These are phyloP conservation scores for Ustilago trichophora DNA, from an alignment of 1,284 basidiomycete species.

Conservation along the genomic window DNA sequence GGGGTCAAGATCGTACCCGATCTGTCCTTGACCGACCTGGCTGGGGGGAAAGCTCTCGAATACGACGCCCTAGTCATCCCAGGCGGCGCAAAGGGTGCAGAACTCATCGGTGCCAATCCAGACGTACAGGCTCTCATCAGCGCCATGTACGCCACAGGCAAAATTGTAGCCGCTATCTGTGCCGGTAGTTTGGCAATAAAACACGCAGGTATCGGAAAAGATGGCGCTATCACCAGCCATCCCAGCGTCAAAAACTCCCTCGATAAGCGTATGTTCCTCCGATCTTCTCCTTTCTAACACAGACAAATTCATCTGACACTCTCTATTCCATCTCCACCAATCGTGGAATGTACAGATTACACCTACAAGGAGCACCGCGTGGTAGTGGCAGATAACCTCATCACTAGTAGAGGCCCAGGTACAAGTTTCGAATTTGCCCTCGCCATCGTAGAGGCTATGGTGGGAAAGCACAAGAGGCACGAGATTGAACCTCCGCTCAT, in stretches of 20 bases:
- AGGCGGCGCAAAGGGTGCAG: constrained; percentile 81
- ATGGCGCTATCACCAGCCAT: constrained; percentile 77
- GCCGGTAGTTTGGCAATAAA: constrained; percentile 75
- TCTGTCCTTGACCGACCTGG: constrained; percentile 43
- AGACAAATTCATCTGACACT: neutral
- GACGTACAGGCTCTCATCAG: constrained; percentile 75
- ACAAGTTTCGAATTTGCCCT: constrained; percentile 81
- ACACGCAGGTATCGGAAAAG: constrained; percentile 72
- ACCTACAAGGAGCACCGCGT: constrained; percentile 81
- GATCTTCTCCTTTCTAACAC: too few species aligned
- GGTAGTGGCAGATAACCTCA: constrained; percentile 76
- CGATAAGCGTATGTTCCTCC: constrained; percentile 10
- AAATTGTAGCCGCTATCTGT: constrained; percentile 56
- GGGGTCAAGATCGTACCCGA: constrained; percentile 63
- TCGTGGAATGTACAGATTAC: constrained; percentile 71
- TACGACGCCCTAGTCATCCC: constrained; percentile 80
- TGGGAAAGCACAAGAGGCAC: constrained; percentile 74
- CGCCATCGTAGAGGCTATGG: constrained; percentile 75
- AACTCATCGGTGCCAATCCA: constrained; percentile 74
- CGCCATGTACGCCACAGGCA: constrained; percentile 71
- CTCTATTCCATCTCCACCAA: too few species aligned
- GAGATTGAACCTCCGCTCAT: constrained; percentile 79
- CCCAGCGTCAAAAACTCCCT: constrained; percentile 74
- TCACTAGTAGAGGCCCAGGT: constrained; percentile 81
- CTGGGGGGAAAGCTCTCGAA: constrained; percentile 65